Evolutionary conservation across 1,284 basidiomycete genomes (phyloP).

Genomic region (Heliocybe sulcata): DNA sequence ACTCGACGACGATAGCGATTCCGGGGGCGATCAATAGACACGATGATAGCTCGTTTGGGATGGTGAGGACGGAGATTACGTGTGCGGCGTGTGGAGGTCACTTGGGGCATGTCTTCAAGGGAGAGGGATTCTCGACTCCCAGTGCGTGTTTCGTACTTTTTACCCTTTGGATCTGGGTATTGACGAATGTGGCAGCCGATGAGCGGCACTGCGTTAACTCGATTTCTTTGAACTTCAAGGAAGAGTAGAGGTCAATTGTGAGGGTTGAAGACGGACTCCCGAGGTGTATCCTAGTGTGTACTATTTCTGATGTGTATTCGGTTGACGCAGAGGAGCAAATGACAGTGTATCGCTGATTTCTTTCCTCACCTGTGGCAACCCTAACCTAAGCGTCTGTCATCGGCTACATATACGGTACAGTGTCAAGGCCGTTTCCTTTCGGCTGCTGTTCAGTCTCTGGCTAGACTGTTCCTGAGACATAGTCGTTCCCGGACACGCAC

Average conservation of each 20-base stretch:
- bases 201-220: conserved; percentile 92
- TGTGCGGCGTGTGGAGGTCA: conserved; percentile 87
- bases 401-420: too few relatives aligned
- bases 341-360: too few relatives aligned
- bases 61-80: conserved; percentile 67
- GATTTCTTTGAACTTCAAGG: conserved; percentile 74
- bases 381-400: too few relatives aligned
- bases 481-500: too few relatives aligned
- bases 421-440: too few relatives aligned
- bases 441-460: too few relatives aligned
- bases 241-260: conserved; percentile 31
- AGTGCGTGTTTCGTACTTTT: conserved; percentile 34
- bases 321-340: too few relatives aligned
- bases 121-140: conserved; percentile 73
- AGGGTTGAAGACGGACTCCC: not conserved
- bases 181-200: conserved; percentile 40
- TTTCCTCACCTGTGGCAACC: too few relatives aligned
- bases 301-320: not conserved
- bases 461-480: too few relatives aligned
- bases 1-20: conserved; percentile 44
- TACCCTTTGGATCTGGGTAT: conserved; percentile 16
- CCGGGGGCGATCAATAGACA: conserved; percentile 83
- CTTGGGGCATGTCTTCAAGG: conserved; percentile 91
- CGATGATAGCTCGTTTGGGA: conserved; percentile 51
- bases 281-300: not conserved